These are phyloP conservation scores for Yamadazyma sp. DNA, from an alignment of 1,139 yeast genomes.

Conservation along the genomic window DNA sequence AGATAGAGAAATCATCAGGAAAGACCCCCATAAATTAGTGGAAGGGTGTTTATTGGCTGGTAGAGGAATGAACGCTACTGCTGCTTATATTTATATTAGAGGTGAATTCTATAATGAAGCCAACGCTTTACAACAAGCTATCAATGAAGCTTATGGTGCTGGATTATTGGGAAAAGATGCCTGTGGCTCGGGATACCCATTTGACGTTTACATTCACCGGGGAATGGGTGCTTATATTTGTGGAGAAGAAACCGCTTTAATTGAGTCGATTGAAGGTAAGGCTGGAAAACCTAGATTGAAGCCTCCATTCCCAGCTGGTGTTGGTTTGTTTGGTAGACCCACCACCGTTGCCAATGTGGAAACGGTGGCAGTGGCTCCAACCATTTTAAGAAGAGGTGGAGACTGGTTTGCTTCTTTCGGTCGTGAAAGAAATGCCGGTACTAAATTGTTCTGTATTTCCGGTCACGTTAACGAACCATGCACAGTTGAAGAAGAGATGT, in stretches of 20 bases:
- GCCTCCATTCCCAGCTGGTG: conserved; percentile 95
- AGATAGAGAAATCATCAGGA: conserved; percentile 85
- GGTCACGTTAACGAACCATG: conserved; percentile 91
- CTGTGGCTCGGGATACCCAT: conserved; percentile 82
- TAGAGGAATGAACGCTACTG: conserved; percentile 89
- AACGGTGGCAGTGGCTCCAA: conserved; percentile 86
- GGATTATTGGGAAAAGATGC: conserved; percentile 82
- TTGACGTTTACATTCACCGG: conserved; percentile 79
- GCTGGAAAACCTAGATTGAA: conserved; percentile 90
- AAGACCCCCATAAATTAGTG: conserved; percentile 85
- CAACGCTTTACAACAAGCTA: conserved; percentile 67
- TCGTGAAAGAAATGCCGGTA: conserved; percentile 79
- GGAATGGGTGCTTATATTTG: conserved; percentile 93
- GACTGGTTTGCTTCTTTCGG: conserved; percentile 84
- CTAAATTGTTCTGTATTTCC: conserved; percentile 79
- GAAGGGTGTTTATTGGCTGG: conserved; percentile 89
- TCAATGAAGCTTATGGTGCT: conserved; percentile 79
- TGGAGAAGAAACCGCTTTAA: conserved; percentile 88
- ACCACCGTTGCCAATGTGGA: conserved; percentile 88
- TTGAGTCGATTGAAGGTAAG: conserved; percentile 85
- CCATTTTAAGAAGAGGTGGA: conserved; percentile 84
- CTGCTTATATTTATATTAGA: conserved; percentile 85
- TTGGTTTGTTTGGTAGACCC: conserved; percentile 87
- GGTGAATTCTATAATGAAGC: conserved; percentile 88
- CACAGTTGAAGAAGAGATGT: conserved; percentile 92